Base-by-base conservation (phyloP, 2,329 filamentous ascomycete species). In the Verticillium longisporum region DNA sequence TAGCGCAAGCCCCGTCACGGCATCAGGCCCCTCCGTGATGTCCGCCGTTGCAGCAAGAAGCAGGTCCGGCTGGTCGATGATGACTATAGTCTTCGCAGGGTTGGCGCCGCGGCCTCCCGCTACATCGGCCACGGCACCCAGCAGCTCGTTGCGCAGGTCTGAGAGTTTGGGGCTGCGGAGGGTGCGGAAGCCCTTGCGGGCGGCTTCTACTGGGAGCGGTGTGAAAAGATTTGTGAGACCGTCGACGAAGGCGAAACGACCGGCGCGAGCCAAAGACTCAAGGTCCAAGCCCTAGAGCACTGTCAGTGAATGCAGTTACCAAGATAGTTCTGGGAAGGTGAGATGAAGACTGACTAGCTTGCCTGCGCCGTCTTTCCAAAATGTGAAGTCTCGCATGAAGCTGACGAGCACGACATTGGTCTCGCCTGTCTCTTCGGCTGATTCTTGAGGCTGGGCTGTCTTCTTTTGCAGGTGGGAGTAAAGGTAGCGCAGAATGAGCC, bases 321-420 rank as follows among this genome's bases (percentile, higher is more conserved):
- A 9, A n/a, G 7, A 36, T 10, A 13, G 45, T 10, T 37, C 21
- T 15, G 31, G 55, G 56, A 53, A 32, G 56, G 56, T 36, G 21
- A 1, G 53, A 66, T 6, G n/a, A 31, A 4, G 41, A 72, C 80
- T 65, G 75, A 91, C 89, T 69, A 92, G 74, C 73, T 88, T 88
- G 59, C 85, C 82, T 2, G 82, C 83, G 57, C 90, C 88, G 3
- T 88, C 84, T 64, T 79, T 86, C 92, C 92, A 97, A 71, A 96
- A 96, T 1, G 83, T 78, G 65, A 83, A 84, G 68, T 94, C 89
- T 63, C 91, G 83, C 74, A 96, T 77, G 75, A 95, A 97, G 76
- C 90, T 96, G 61, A 95, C 86, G 3, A 97, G 79, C 3, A 97
- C 80, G 1, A 97, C 83, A 57, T 78, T 81, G 32, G 73, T 75